phyloP scores from a whole-genome alignment of 2,329 filamentous ascomycete species.

The Penicillium sp. region DNA sequence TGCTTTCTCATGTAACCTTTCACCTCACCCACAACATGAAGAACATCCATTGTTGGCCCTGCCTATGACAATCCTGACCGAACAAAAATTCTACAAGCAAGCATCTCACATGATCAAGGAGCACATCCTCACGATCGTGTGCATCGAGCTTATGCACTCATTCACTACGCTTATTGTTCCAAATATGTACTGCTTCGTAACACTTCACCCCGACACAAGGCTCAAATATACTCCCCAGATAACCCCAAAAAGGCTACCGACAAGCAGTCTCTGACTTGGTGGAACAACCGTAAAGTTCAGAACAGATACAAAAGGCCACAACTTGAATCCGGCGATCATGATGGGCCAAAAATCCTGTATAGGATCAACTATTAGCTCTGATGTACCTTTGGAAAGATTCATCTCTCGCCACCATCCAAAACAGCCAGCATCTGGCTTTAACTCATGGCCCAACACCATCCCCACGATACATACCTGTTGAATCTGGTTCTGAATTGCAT shows the following conservation, averaged over 20 bases:
- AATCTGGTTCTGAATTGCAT: constrained; percentile 31
- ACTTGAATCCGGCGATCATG: constrained; percentile 36
- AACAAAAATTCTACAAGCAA: too few relatives aligned
- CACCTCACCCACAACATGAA: too few relatives aligned
- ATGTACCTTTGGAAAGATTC: neutral
- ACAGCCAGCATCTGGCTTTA: too few relatives aligned
- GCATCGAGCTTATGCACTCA: neutral
- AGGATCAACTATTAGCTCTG: neutral
- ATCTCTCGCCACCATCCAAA: neutral
- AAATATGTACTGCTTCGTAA: neutral
- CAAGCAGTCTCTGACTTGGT: constrained; percentile 31
- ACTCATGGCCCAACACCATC: neutral
- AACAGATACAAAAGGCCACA: constrained; percentile 40
- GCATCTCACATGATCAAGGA: neutral
- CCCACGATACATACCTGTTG: constrained; percentile 25
- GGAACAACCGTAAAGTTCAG: constrained; percentile 39
- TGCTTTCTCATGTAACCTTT: too few relatives aligned
- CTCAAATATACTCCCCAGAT: constrained; percentile 40
- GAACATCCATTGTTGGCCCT: too few relatives aligned
- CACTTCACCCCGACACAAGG: constrained; percentile 24
- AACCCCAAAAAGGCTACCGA: constrained; percentile 35
- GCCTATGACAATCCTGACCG: too few relatives aligned
- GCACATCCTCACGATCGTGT: neutral
- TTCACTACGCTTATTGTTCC: neutral
- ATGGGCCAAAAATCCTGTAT: constrained; percentile 35